Evolutionary conservation across 805 yeast genomes (phyloP).

Genomic region (Metschnikowia chrysomelidarum): DNA sequence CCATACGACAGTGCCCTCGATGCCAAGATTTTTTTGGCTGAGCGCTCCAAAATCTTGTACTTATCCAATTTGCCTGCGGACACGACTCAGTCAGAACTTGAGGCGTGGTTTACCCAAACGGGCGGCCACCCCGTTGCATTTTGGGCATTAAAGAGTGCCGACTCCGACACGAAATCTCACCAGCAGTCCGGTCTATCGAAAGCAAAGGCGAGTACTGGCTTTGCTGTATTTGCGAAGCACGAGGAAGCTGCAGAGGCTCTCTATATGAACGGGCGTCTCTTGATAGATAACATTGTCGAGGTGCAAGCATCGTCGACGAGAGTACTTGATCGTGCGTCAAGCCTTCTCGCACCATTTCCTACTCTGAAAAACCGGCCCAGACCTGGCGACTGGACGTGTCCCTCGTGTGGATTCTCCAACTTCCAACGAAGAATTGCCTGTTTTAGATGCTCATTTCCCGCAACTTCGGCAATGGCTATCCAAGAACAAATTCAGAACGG

Average conservation of each 20-base stretch:
- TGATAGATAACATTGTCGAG: constrained; percentile 74
- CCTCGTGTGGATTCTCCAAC: constrained; percentile 91
- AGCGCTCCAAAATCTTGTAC: constrained; percentile 74
- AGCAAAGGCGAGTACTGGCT: constrained; percentile 58
- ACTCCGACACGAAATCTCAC: constrained; percentile 15
- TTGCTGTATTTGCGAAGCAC: constrained; percentile 80
- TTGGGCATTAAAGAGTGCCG: constrained; percentile 76
- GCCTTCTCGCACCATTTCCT: constrained; percentile 80
- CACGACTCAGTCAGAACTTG: constrained; percentile 87
- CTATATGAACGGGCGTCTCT: constrained; percentile 71
- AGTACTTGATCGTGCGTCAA: constrained; percentile 80
- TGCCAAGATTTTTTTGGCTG: constrained; percentile 60
- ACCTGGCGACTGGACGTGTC: constrained; percentile 99
- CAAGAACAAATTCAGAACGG: constrained; percentile 55
- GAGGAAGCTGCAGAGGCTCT: constrained; percentile 83
- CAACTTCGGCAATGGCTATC: constrained; percentile 65
- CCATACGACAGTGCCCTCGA: constrained; percentile 83
- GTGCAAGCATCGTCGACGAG: constrained; percentile 81
- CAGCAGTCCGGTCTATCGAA: constrained; percentile 31
- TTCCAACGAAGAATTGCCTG: constrained; percentile 94
- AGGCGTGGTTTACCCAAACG: constrained; percentile 85
- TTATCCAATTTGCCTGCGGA: constrained; percentile 80
- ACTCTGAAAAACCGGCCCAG: constrained; percentile 82
- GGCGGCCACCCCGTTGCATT: constrained; percentile 86
- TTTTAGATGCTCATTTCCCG: constrained; percentile 89